Evolutionary conservation across 2,329 filamentous ascomycete genomes (phyloP).

Genomic region (Colletotrichum sp.): DNA sequence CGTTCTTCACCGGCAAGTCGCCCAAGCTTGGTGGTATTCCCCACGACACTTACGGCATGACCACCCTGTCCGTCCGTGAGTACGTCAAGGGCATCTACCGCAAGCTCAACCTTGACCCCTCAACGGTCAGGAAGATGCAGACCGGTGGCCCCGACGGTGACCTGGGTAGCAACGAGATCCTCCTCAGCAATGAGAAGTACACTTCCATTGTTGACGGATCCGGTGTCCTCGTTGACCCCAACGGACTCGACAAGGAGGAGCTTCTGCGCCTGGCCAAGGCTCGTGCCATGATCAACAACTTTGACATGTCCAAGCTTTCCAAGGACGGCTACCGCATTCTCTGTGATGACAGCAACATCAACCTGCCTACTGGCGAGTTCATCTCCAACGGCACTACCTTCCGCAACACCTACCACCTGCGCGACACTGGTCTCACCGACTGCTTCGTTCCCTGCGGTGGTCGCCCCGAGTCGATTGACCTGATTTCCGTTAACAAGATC

Average conservation of each 20-base stretch:
- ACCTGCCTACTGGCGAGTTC: slow-evolving; percentile 84
- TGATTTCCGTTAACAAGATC: slow-evolving; percentile 83
- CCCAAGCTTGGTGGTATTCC: slow-evolving; percentile 95
- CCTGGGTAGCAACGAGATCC: slow-evolving; percentile 95
- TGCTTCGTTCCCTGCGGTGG: slow-evolving; percentile 96
- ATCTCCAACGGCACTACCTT: slow-evolving; percentile 92
- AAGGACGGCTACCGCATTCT: slow-evolving; percentile 88
- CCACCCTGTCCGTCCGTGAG: slow-evolving; percentile 92
- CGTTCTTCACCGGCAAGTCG: slow-evolving; percentile 99
- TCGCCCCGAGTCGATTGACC: slow-evolving; percentile 94
- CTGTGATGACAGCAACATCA: slow-evolving; percentile 88
- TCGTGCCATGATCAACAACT: slow-evolving; percentile 89
- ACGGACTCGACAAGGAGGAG: slow-evolving; percentile 85
- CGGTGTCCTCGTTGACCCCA: slow-evolving; percentile 91
- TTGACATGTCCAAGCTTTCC: slow-evolving; percentile 85
- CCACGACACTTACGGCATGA: slow-evolving; percentile 97
- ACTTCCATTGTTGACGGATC: slow-evolving; percentile 94
- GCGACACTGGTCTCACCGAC: slow-evolving; percentile 78
- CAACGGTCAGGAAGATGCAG: slow-evolving; percentile 89
- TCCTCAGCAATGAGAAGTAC: slow-evolving; percentile 95
- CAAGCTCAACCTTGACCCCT: slow-evolving; percentile 88
- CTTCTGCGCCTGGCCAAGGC: slow-evolving; percentile 83
- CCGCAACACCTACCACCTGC: slow-evolving; percentile 96
- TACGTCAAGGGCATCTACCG: slow-evolving; percentile 97
- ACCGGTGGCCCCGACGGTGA: slow-evolving; percentile 97